These are phyloP conservation scores for Mariannaea sp. DNA, from an alignment of 2,329 filamentous ascomycete genomes.

Conservation along the genomic window DNA sequence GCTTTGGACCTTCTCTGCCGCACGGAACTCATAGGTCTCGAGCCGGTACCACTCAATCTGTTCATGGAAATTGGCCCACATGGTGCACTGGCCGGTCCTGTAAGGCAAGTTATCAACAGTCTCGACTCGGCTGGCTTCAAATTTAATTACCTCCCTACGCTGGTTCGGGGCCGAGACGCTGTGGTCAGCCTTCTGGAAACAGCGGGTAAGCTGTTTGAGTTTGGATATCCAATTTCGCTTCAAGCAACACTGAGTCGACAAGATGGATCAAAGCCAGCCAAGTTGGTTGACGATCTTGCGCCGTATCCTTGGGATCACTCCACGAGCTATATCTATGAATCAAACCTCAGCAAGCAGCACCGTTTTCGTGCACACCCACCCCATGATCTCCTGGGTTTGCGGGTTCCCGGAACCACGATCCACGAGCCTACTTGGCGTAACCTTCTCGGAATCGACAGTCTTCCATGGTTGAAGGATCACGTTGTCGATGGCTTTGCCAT, in stretches of 20 bases:
- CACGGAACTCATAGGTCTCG: conserved; percentile 1
- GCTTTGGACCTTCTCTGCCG: conserved; percentile 22
- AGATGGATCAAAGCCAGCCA: neutral
- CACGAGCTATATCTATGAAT: conserved; percentile 42
- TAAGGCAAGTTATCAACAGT: conserved; percentile 31
- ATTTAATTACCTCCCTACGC: conserved; percentile 17
- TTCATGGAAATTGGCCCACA: conserved; percentile 37
- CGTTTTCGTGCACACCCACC: conserved; percentile 41
- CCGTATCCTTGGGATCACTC: conserved; percentile 47
- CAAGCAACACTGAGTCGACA: conserved; percentile 4
- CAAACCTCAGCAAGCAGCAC: conserved; percentile 40
- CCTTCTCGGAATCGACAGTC: conserved; percentile 26
- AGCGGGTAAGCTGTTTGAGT: conserved; percentile 22
- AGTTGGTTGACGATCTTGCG: conserved; percentile 39
- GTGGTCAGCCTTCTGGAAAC: conserved; percentile 33
- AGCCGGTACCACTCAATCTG: conserved; percentile 6
- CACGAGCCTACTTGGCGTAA: conserved; percentile 31
- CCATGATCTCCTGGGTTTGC: conserved; percentile 44
- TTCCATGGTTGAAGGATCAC: conserved; percentile 52
- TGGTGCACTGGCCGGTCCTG: conserved; percentile 30
- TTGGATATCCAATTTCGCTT: conserved; percentile 18
- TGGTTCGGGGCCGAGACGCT: conserved; percentile 27
- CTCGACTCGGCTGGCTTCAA: conserved; percentile 12
- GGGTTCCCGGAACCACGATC: conserved; percentile 17
- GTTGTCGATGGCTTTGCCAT: conserved; percentile 49